Conservation (phyloP, 192 early-diverging fungal species). For the Pecoramyces ruminantium region DNA sequence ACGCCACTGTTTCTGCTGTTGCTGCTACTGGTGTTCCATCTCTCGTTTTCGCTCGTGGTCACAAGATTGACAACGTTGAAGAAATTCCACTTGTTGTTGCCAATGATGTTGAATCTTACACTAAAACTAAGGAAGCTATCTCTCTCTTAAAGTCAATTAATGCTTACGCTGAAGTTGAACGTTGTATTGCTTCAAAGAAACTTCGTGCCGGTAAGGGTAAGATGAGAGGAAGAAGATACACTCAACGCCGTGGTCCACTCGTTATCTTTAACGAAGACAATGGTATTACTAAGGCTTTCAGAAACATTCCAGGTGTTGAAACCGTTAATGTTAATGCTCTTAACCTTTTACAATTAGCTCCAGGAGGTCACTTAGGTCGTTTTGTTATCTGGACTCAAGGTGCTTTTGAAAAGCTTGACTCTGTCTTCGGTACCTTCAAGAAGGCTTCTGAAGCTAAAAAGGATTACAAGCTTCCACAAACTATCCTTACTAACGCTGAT, state of each 20-base stretch:
- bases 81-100: conserved; percentile 87
- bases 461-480: conserved; percentile 71
- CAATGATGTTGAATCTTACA: conserved; percentile 60
- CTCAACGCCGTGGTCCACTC: conserved; percentile 88
- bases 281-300: conserved; percentile 86
- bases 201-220: conserved; percentile 94
- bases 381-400: conserved; percentile 97
- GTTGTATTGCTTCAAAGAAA: conserved; percentile 87
- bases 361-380: conserved; percentile 96
- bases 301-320: conserved; percentile 98
- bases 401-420: conserved; percentile 81
- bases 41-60: conserved; percentile 90
- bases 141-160: conserved; percentile 75
- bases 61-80: conserved; percentile 78
- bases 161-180: conserved; percentile 87
- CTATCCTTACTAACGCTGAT: conserved; percentile 87
- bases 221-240: conserved; percentile 89
- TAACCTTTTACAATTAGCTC: conserved; percentile 96
- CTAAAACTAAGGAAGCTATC: conserved; percentile 88
- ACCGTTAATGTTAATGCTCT: conserved; percentile 72
- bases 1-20: conserved; percentile 87
- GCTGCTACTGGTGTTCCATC: conserved; percentile 82
- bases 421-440: conserved; percentile 77
- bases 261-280: conserved; percentile 89
- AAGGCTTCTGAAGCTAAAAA: conserved; percentile 69